phyloP scores from a whole-genome alignment of 1,139 yeast species.

The Suhomyces bribrorum region DNA sequence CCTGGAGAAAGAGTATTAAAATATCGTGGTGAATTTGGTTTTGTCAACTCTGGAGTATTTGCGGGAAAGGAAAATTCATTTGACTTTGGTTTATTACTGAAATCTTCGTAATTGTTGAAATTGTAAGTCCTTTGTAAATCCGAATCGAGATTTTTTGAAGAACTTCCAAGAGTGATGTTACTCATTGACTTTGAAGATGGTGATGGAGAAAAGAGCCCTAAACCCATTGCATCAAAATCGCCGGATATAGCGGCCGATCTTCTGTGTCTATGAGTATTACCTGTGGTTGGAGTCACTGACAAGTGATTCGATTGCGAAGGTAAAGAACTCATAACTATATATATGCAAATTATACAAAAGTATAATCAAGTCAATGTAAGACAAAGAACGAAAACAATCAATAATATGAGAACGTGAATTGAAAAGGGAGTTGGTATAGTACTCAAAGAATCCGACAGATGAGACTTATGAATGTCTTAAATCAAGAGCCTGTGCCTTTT shows the following conservation, averaged over 20 bases:
- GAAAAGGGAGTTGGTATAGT: too few species aligned
- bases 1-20: slow-evolving; percentile 14
- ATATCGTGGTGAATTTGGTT: slow-evolving; percentile 11
- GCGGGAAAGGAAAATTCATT: slow-evolving; percentile 36
- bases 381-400: background rate
- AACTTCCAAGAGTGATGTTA: slow-evolving; percentile 5
- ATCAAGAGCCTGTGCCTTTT: too few species aligned
- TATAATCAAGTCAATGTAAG: background rate
- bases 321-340: slow-evolving; percentile 15
- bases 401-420: background rate
- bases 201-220: slow-evolving; percentile 39
- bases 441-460: too few species aligned
- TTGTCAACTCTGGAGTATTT: slow-evolving; percentile 20
- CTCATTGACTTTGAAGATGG: slow-evolving; percentile 14
- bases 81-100: slow-evolving; percentile 24
- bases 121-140: slow-evolving; percentile 26
- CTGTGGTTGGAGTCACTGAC: slow-evolving; percentile 18
- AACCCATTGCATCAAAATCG: slow-evolving; percentile 57
- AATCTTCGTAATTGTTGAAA: slow-evolving; percentile 41
- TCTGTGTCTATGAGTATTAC: slow-evolving; percentile 62
- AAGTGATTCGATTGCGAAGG: slow-evolving; percentile 16
- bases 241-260: slow-evolving; percentile 76
- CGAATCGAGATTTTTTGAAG: slow-evolving; percentile 3
- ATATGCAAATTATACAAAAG: background rate
- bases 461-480: too few species aligned